Conservation (phyloP, 148 eudicot species). For the Camellia lanceoleosa region DNA sequence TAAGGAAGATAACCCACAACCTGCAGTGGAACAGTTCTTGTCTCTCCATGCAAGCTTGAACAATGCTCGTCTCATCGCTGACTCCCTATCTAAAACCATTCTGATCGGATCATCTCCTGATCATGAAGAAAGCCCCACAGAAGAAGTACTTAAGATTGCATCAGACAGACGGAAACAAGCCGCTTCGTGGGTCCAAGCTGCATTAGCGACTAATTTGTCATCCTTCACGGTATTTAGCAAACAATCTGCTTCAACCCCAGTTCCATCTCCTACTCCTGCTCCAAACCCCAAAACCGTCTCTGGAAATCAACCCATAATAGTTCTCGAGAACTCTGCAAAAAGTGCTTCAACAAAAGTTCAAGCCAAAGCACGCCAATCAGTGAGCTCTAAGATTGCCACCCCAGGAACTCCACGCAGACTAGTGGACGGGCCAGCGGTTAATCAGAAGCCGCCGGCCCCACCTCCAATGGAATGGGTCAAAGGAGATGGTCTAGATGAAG, state of each 20-base stretch:
- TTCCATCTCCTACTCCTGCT: slow-evolving; percentile 28
- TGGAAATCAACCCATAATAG: slow-evolving; percentile 45
- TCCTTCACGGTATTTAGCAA: slow-evolving; percentile 55
- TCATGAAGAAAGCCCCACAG: slow-evolving; percentile 55
- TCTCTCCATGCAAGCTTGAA: slow-evolving; percentile 61
- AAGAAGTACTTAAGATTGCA: slow-evolving; percentile 52
- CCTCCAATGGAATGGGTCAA: slow-evolving; percentile 63
- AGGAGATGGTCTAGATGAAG: slow-evolving; percentile 72
- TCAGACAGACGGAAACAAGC: slow-evolving; percentile 72
- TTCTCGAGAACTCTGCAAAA: slow-evolving; percentile 57
- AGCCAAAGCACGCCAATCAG: slow-evolving; percentile 46
- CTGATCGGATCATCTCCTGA: slow-evolving; percentile 52
- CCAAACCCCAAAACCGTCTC: slow-evolving; percentile 32
- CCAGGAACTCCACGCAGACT: slow-evolving; percentile 42
- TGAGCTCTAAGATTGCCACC: slow-evolving; percentile 36
- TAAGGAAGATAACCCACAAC: slow-evolving; percentile 77
- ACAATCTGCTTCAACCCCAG: slow-evolving; percentile 32
- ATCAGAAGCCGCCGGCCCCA: slow-evolving; percentile 39
- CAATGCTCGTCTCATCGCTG: slow-evolving; percentile 41
- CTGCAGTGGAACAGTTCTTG: slow-evolving; percentile 81
- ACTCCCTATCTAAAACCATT: slow-evolving; percentile 52
- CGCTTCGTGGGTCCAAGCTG: slow-evolving; percentile 83
- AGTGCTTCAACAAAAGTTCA: slow-evolving; percentile 45
- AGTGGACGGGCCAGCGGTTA: slow-evolving; percentile 30
- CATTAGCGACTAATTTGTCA: slow-evolving; percentile 68